A percentile compares a stretch with the other conserved stretches of the same genome.
phyloP scores from a whole-genome alignment of 2,329 filamentous ascomycete genomes.

The Chrysoporthe puriensis region DNA sequence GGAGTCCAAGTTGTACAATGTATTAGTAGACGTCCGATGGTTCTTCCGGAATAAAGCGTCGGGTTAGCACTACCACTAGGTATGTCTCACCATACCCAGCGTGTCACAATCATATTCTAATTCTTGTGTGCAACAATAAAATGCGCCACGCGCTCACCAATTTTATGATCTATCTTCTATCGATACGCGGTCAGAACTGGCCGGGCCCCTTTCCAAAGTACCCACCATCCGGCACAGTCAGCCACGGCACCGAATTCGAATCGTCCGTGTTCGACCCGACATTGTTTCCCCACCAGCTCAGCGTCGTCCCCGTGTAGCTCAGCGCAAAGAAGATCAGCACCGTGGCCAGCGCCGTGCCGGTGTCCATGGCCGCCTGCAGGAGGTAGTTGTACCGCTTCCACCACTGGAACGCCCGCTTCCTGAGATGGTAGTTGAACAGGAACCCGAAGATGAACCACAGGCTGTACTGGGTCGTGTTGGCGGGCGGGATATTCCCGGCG shows the following conservation, averaged over 20 bases:
- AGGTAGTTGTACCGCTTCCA: slow-evolving; percentile 40
- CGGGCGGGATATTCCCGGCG: slow-evolving; percentile 39
- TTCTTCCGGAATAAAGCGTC: no score
- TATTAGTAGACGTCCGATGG: no score
- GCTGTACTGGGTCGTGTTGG: slow-evolving; percentile 38
- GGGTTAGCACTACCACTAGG: no score
- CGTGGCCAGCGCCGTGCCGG: slow-evolving; percentile 38
- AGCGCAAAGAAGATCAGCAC: slow-evolving; percentile 40
- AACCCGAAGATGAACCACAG: slow-evolving; percentile 41
- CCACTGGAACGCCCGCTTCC: slow-evolving; percentile 38
- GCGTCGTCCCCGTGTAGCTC: slow-evolving; percentile 36
- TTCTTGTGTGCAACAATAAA: not conserved
- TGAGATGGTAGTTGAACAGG: slow-evolving; percentile 38
- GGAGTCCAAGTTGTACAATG: no score
- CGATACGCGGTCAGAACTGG: slow-evolving; percentile 31
- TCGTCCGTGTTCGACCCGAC: slow-evolving; percentile 41
- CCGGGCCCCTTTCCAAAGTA: slow-evolving; percentile 40
- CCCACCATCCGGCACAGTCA: slow-evolving; percentile 35
- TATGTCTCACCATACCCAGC: no score
- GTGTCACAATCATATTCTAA: not conserved
- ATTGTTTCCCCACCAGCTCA: slow-evolving; percentile 42
- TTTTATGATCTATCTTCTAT: not conserved
- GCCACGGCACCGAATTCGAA: slow-evolving; percentile 39
- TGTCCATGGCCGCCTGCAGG: slow-evolving; percentile 39
- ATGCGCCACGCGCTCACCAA: no score